phyloP scores from a whole-genome alignment of 2,329 filamentous ascomycete species.

The Penicillium digitatum region DNA sequence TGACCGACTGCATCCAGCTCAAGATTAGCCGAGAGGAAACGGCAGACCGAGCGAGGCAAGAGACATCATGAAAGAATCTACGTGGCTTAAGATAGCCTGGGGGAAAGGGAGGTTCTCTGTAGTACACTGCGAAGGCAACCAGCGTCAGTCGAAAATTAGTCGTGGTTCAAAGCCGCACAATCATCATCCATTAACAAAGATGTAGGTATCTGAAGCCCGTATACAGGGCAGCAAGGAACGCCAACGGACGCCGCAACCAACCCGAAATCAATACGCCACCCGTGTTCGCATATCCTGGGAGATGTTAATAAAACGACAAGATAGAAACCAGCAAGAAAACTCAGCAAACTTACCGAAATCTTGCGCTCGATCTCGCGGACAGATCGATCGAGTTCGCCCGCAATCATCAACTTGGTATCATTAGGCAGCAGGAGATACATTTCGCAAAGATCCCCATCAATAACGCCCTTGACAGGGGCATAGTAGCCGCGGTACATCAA shows the following conservation, averaged over 20 bases:
- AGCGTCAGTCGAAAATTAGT: neutral
- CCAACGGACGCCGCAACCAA: constrained; percentile 25
- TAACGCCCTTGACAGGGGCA: constrained; percentile 90
- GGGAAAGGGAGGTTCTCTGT: neutral
- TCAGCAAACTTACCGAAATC: constrained; percentile 60
- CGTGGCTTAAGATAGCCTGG: neutral
- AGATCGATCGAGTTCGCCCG: constrained; percentile 83
- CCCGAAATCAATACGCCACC: constrained; percentile 49
- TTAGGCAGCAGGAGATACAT: constrained; percentile 76
- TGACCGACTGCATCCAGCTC: constrained; percentile 39
- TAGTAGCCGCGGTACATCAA: constrained; percentile 95
- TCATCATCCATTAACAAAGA: constrained; percentile 20
- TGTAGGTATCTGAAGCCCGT: constrained; percentile 27
- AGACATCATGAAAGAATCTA: constrained; percentile 29
- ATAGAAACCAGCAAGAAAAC: neutral
- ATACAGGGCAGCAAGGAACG: constrained; percentile 19
- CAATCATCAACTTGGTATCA: constrained; percentile 94
- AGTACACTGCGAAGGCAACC: neutral
- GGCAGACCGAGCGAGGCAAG: constrained; percentile 51
- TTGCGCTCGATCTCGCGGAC: constrained; percentile 93
- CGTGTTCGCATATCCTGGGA: constrained; percentile 54
- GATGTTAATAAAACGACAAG: constrained; percentile 14
- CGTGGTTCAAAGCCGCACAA: constrained; percentile 9
- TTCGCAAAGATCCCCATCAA: constrained; percentile 96
- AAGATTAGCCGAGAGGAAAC: constrained; percentile 35